These are phyloP conservation scores for Hyaloscypha finlandica DNA, from an alignment of 495 filamentous ascomycete genomes.

Conservation along the genomic window DNA sequence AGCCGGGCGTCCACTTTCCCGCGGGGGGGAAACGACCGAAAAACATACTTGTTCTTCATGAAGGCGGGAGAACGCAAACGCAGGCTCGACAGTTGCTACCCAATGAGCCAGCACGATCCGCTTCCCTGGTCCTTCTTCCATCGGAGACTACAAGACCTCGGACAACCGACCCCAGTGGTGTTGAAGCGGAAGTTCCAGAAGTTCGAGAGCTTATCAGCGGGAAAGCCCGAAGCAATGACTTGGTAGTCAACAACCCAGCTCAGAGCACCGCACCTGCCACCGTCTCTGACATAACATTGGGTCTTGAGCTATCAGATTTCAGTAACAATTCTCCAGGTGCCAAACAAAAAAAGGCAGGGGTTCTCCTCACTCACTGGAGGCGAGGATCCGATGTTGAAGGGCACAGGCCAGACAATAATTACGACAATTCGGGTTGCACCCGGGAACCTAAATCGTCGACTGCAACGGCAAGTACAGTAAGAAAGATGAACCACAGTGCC, in stretches of 20 bases:
- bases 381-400: too few species aligned
- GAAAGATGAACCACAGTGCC: too few species aligned
- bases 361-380: too few species aligned
- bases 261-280: conserved; percentile 2
- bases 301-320: neutral
- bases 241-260: conserved; percentile 4
- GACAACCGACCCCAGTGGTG: neutral
- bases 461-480: too few species aligned
- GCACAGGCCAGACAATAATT: too few species aligned
- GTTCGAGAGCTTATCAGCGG: neutral
- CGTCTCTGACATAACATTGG: conserved; percentile 2
- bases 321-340: neutral
- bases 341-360: too few species aligned
- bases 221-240: conserved; percentile 5
- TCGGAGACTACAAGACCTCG: conserved; percentile 3
- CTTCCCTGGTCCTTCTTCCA: neutral
- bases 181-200: neutral
- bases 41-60: too few species aligned
- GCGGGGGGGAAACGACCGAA: too few species aligned
- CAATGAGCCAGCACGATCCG: neutral
- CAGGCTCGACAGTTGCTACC: neutral
- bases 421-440: too few species aligned
- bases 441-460: too few species aligned
- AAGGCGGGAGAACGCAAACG: conserved; percentile 2
- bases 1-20: too few species aligned